Percentiles rank a stretch among this genome's conserved stretches.
Evolutionary conservation across 345 rosid genomes (phyloP).

Genomic region (Hibiscus mutabilis): DNA sequence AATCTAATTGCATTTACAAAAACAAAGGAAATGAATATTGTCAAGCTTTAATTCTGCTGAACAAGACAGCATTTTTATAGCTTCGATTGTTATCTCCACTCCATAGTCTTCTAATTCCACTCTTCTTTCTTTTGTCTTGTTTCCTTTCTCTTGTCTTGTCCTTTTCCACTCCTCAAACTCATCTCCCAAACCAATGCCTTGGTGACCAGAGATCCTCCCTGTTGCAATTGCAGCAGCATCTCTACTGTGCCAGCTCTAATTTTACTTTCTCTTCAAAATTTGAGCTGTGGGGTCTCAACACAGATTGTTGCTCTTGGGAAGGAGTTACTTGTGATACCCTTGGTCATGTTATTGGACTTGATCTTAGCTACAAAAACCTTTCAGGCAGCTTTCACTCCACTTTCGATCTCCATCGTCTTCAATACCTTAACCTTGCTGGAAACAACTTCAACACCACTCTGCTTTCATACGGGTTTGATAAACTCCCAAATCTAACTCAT

Average conservation of each 20-base stretch:
- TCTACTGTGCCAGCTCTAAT: background rate
- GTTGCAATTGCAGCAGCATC: background rate
- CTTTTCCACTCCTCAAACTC: background rate
- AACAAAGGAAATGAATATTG: too few relatives aligned
- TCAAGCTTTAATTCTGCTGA: too few relatives aligned
- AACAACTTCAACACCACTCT: background rate
- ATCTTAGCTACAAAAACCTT: background rate
- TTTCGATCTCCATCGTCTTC: background rate
- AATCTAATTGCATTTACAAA: too few relatives aligned
- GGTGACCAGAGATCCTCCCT: background rate
- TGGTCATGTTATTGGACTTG: conserved; percentile 1
- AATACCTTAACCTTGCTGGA: background rate
- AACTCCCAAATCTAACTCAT: background rate
- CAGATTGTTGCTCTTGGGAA: conserved; percentile 1
- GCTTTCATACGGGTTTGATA: background rate
- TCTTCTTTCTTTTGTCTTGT: background rate
- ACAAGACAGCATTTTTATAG: too few relatives aligned
- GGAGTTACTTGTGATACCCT: background rate
- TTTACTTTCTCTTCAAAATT: background rate
- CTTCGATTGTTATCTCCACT: too few relatives aligned
- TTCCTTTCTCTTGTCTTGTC: background rate
- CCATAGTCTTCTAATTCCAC: background rate
- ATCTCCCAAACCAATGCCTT: background rate
- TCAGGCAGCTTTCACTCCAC: background rate
- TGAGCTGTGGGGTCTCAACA: background rate